These are phyloP conservation scores for Pleurostoma richardsiae DNA, from an alignment of 2,329 filamentous ascomycete species.

Conservation along the genomic window DNA sequence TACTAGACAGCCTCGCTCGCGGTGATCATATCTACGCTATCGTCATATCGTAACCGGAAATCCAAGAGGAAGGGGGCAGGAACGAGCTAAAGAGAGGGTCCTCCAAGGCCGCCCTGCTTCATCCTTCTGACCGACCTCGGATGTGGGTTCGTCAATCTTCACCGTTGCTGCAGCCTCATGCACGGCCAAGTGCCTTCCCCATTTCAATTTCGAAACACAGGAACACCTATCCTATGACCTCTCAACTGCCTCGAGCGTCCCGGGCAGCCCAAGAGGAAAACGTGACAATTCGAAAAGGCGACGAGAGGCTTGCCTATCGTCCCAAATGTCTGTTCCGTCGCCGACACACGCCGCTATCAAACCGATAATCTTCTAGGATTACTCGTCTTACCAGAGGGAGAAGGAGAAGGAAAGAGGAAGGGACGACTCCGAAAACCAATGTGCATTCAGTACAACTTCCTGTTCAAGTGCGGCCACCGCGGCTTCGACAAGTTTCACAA, in stretches of 20 bases:
- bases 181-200: background rate
- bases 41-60: background rate
- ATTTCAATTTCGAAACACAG: no score
- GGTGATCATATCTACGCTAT: background rate
- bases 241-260: background rate
- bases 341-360: no score
- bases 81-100: background rate
- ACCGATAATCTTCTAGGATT: background rate
- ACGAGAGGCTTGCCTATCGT: no score
- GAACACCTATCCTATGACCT: no score
- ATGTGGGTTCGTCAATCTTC: background rate
- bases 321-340: no score
- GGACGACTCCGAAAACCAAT: constrained; percentile 5
- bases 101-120: background rate
- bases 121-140: background rate
- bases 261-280: background rate
- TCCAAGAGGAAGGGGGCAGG: background rate
- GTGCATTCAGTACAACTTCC: constrained; percentile 16
- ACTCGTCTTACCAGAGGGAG: constrained; percentile 9
- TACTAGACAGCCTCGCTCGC: background rate
- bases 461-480: constrained; percentile 17
- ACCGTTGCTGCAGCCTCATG: background rate
- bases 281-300: background rate
- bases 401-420: no score
- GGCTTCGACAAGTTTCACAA: constrained; percentile 17